Evolutionary conservation across 2,329 filamentous ascomycete genomes (phyloP).

Genomic region (Ramularia collo-cygni): DNA sequence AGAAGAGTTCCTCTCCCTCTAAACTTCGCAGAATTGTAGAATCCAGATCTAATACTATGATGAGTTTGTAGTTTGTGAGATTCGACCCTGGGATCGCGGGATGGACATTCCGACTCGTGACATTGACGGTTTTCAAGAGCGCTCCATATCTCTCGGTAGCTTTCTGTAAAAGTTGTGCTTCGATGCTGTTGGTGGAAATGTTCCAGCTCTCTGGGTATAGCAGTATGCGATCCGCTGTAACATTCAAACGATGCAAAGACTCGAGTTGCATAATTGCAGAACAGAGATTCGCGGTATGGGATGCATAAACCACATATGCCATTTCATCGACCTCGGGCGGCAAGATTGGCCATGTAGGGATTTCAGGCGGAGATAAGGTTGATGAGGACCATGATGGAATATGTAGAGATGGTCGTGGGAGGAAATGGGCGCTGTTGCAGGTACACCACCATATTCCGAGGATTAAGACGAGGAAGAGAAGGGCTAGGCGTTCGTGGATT

Average conservation of each 20-base stretch:
- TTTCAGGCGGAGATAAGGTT: too few relatives aligned
- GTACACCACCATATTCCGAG: not conserved
- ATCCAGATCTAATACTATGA: constrained; percentile 56
- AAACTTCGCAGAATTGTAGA: constrained; percentile 52
- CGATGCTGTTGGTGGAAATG: constrained; percentile 1
- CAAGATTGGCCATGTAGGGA: not conserved
- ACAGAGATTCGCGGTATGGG: constrained; percentile 37
- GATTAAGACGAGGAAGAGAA: not conserved
- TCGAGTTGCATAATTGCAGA: constrained; percentile 40
- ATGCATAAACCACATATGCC: constrained; percentile 40
- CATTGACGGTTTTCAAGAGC: constrained; percentile 35
- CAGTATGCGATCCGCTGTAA: constrained; percentile 38
- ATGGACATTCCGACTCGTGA: constrained; percentile 24
- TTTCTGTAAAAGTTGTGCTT: constrained; percentile 41
- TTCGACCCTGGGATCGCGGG: constrained; percentile 52
- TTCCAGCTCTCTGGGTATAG: constrained; percentile 36
- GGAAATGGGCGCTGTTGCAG: not conserved
- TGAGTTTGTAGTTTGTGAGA: constrained; percentile 53
- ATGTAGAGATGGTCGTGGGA: not conserved
- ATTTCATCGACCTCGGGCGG: constrained; percentile 24
- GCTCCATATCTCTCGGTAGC: constrained; percentile 45
- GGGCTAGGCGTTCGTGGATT: not conserved
- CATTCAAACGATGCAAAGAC: constrained; percentile 33
- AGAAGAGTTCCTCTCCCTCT: constrained; percentile 65
- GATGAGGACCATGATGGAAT: not conserved